phyloP scores from a whole-genome alignment of 768 basidiomycete species.

The Rhodotorula toruloides region DNA sequence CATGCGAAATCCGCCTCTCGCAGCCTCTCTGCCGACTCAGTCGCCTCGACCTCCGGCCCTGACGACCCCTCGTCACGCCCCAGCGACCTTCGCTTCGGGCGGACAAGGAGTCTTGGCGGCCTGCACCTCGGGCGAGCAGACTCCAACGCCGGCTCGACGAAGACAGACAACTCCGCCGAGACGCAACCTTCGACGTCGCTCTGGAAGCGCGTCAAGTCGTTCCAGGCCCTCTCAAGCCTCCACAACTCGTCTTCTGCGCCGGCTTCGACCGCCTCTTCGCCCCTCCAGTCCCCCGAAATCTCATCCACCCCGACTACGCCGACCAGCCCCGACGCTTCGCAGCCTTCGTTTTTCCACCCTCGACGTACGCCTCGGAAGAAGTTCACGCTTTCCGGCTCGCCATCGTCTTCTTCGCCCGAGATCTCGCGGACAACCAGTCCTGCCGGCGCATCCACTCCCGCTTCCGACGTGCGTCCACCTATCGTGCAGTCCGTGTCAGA shows the following conservation, averaged over 20 bases:
- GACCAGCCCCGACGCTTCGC: background rate
- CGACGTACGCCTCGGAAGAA: constrained; percentile 12
- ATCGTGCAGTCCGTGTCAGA: background rate
- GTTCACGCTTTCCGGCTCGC: constrained; percentile 24
- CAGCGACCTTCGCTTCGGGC: constrained; percentile 1
- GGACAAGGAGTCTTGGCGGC: constrained; percentile 19
- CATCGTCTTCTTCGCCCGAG: constrained; percentile 13
- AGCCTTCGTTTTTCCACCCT: background rate
- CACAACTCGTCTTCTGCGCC: background rate
- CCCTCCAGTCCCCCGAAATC: background rate
- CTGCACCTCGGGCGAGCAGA: background rate
- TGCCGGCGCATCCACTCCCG: background rate
- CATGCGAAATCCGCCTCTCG: constrained; percentile 15
- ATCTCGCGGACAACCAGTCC: background rate
- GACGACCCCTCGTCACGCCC: background rate
- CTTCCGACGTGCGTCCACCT: background rate
- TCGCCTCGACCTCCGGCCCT: background rate
- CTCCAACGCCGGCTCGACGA: background rate
- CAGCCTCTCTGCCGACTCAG: constrained; percentile 4
- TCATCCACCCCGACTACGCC: background rate
- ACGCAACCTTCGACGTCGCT: constrained; percentile 7
- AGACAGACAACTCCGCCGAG: constrained; percentile 3
- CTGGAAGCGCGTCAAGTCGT: constrained; percentile 18
- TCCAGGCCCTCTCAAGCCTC: constrained; percentile 3
- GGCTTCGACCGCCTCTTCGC: background rate